These are phyloP conservation scores for Chimonanthus praecox DNA, from an alignment of 164 flowering plant genomes.

Conservation along the genomic window DNA sequence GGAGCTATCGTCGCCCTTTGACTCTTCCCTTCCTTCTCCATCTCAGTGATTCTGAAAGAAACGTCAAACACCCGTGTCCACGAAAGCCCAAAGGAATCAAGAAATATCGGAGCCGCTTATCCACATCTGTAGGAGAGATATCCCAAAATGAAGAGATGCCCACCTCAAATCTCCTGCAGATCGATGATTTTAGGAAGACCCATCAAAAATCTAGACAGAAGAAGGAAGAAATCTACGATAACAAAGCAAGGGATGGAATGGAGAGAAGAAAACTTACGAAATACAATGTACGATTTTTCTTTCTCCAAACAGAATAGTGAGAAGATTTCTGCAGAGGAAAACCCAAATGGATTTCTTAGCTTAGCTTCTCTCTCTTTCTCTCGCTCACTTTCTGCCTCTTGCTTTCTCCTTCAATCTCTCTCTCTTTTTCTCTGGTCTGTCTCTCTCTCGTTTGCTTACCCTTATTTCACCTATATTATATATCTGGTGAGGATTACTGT, in stretches of 20 bases:
- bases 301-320: neutral
- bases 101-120: slow-evolving; percentile 3
- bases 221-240: neutral
- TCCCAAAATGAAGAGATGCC: slow-evolving; percentile 1
- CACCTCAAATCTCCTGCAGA: slow-evolving; percentile 15
- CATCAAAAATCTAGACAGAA: neutral
- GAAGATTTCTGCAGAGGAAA: slow-evolving; percentile 5
- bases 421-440: neutral
- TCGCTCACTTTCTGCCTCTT: neutral
- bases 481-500: neutral
- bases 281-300: slow-evolving; percentile 6
- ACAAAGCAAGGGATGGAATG: neutral
- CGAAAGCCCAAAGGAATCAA: slow-evolving; percentile 5
- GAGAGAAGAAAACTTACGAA: slow-evolving; percentile 8
- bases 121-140: slow-evolving; percentile 5
- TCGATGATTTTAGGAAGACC: neutral
- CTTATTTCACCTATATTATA: neutral
- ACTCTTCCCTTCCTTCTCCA: slow-evolving; percentile 30
- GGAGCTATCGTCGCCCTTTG: slow-evolving; percentile 20
- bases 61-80: slow-evolving; percentile 6
- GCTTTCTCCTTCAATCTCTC: neutral
- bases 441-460: neutral
- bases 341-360: neutral
- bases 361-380: neutral
- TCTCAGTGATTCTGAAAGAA: slow-evolving; percentile 10